Conservation (phyloP, 2,329 filamentous ascomycete species). For the Monosporascus sp. region DNA sequence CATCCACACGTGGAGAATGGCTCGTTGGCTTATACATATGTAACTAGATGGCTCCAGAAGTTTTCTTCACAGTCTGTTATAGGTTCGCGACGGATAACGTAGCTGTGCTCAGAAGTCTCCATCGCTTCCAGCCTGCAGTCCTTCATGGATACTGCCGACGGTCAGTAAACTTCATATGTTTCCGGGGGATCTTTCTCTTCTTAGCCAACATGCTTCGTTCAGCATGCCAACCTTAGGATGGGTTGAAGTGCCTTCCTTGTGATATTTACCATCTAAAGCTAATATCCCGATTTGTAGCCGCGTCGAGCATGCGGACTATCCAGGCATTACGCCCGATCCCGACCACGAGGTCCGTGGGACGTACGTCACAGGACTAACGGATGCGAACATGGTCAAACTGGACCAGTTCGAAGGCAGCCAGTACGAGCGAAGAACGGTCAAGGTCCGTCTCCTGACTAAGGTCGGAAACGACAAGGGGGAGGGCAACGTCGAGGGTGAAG, state of each 20-base stretch:
- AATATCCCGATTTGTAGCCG: conserved; percentile 34
- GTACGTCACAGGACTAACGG: conserved; percentile 71
- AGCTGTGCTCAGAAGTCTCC: conserved; percentile 40
- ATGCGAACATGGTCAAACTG: conserved; percentile 67
- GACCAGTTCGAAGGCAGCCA: conserved; percentile 78
- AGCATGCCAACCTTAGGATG: neutral
- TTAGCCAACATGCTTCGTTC: too few relatives aligned
- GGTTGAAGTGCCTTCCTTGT: neutral
- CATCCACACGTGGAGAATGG: neutral
- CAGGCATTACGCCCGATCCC: conserved; percentile 60
- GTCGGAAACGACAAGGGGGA: conserved; percentile 32
- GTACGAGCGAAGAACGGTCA: conserved; percentile 30
- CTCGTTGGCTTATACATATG: conserved; percentile 6
- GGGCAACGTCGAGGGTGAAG: conserved; percentile 37
- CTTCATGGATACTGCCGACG: conserved; percentile 66
- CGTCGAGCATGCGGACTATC: conserved; percentile 70
- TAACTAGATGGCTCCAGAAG: conserved; percentile 68
- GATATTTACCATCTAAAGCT: neutral
- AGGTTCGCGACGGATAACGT: conserved; percentile 46
- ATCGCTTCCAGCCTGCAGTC: conserved; percentile 66
- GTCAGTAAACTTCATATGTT: conserved; percentile 20
- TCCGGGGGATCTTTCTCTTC: neutral
- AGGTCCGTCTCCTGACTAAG: conserved; percentile 30
- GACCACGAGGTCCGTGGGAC: conserved; percentile 64
- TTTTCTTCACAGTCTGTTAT: conserved; percentile 83